These are phyloP conservation scores for Crithidia expoeki DNA, from an alignment of 208 protist genomes.

Conservation along the genomic window DNA sequence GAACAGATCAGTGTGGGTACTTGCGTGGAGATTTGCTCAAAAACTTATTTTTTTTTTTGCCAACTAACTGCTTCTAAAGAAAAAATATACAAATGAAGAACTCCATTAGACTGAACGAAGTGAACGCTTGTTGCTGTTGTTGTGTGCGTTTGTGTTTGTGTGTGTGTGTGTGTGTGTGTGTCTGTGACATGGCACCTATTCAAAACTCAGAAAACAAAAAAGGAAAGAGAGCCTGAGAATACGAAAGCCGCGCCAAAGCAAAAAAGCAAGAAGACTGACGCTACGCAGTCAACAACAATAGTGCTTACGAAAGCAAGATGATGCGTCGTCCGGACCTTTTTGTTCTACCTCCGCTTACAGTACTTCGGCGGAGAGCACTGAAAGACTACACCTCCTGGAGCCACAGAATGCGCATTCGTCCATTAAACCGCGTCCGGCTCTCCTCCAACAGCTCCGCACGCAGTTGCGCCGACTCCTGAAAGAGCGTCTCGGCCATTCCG, in stretches of 20 bases:
- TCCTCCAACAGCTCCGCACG: conserved; percentile 76
- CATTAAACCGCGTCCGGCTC: conserved; percentile 71
- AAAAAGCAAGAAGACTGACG: too few relatives aligned
- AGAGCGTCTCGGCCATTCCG: conserved; percentile 54
- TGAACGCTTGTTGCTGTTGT: too few relatives aligned
- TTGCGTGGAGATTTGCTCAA: too few relatives aligned
- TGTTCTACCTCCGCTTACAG: too few relatives aligned
- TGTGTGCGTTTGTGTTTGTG: too few relatives aligned
- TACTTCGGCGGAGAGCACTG: background rate
- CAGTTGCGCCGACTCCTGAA: conserved; percentile 59
- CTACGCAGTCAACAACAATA: too few relatives aligned
- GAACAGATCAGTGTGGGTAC: too few relatives aligned
- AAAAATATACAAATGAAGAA: background rate
- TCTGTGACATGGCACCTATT: background rate
- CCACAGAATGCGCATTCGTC: conserved; percentile 84
- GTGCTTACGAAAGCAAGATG: too few relatives aligned
- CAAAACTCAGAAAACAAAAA: background rate
- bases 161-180: background rate
- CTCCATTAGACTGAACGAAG: background rate
- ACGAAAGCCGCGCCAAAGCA: too few relatives aligned
- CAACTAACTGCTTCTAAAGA: too few relatives aligned
- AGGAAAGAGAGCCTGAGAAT: background rate
- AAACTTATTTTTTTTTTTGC: too few relatives aligned
- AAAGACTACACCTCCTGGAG: conserved; percentile 70
- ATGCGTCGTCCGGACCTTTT: too few relatives aligned